Base-by-base conservation (phyloP, 352 stramenopile genomes). In the Phytophthora sansomeana region DNA sequence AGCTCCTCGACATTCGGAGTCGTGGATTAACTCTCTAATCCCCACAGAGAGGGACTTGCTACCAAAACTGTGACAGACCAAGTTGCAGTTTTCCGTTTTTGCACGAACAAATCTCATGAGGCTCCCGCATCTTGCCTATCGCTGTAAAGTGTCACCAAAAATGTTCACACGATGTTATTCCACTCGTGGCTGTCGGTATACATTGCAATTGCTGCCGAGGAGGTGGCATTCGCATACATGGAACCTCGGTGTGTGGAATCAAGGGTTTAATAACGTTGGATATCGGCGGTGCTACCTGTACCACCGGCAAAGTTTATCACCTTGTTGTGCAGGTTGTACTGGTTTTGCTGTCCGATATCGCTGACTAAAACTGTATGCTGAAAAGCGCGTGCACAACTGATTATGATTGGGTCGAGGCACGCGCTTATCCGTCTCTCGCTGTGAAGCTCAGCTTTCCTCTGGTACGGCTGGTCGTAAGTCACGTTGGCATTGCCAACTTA, bases 21-120 rank as follows among this genome's bases (percentile, higher is more conserved):
- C 21, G 29, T 29, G 39, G 52, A 63, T 61, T 72, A 63, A 72
- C 43, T 43, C 43, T 58, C 64, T 68, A 72, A 72, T 72, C 64
- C 35, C 43, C 16, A n/a, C 39, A 58, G 58, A 68, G 43, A 58
- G 50, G 63, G 58, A 68, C n/a, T 2, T 35, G 16, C 38, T 56
- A 21, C 43, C 39, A 43, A 72, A 63, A 63, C 10, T 61, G 49
- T 67, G 57, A 63, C 57, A 70, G 56, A 65, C 53, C 19, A 65
- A 59, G 36, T 63, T 63, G 54, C 58, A 69, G 35, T 51, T 63
- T 46, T 26, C 46, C 35, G 60, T 55, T 69, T 24, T 59, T 65
- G 29, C 53, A 63, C 36, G 38, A 60, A 13, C 30, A 5, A 17
- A n/a, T 8, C 54, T 59, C 53, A 36, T 43, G 30, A 54, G 62